These are phyloP conservation scores for Periconia digitata DNA, from an alignment of 2,329 filamentous ascomycete species.

Conservation along the genomic window DNA sequence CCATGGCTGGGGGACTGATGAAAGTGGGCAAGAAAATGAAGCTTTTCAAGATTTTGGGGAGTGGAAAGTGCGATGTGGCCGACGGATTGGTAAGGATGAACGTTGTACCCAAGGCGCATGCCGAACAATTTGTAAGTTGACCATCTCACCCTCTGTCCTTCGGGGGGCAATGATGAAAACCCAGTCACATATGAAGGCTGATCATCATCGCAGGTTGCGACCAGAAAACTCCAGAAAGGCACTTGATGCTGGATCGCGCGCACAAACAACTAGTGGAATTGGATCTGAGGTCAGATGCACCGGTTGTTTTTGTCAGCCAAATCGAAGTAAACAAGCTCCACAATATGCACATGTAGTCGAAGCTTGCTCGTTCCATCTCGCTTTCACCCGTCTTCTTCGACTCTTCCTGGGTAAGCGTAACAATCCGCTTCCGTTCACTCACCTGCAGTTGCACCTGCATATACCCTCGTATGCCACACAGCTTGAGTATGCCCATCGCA, in stretches of 20 bases:
- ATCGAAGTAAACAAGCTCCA: too few species aligned
- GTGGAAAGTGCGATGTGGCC: slow-evolving; percentile 81
- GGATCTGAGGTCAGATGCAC: neutral
- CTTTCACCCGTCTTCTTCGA: neutral
- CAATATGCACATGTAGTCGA: too few species aligned
- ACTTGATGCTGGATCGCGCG: neutral
- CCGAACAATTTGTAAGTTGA: slow-evolving; percentile 55
- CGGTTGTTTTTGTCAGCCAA: too few species aligned
- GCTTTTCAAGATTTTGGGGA: slow-evolving; percentile 71
- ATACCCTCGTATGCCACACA: neutral
- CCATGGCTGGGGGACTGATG: slow-evolving; percentile 72
- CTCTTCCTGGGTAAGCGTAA: neutral
- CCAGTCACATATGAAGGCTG: neutral
- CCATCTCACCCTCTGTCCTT: neutral
- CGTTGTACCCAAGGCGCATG: slow-evolving; percentile 72
- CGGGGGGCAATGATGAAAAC: neutral
- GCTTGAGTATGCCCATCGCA: neutral
- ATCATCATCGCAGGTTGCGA: neutral
- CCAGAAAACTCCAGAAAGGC: neutral
- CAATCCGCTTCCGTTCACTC: neutral
- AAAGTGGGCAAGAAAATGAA: slow-evolving; percentile 87
- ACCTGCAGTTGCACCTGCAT: neutral
- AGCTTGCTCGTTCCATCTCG: neutral
- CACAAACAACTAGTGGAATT: neutral
- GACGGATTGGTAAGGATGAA: slow-evolving; percentile 83